Base-by-base conservation (phyloP, 352 stramenopile species). In the Globisporangium paroecandrum region DNA sequence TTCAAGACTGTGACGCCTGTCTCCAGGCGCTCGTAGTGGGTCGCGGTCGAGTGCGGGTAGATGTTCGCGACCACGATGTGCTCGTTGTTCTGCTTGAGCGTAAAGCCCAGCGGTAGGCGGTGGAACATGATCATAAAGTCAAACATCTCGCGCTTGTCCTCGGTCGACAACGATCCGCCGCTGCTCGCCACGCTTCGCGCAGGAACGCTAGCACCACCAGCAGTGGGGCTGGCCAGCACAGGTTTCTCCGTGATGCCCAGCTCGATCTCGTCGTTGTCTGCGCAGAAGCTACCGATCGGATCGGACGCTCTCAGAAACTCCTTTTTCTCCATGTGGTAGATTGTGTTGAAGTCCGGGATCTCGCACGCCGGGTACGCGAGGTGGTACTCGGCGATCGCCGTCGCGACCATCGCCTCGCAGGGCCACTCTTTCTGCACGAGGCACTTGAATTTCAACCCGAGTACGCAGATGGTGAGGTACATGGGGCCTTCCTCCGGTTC, bases 81-180 rank as follows among this genome's bases (percentile, higher is more conserved):
- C 69, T 92, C 83, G 68, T 83, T 78, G 18, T 86, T 82, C 54
- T 91, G 82, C 68, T 92, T 92, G 74, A 96, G 83, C 5, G 87
- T 94, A 64, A 96, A 95, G 8, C 89, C 89, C 22, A 96, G 77
- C 49, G 89, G 89, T 15, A 95, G 80, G 36, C 85, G 88, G 73
- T 96, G 87, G 67, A 96, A 96, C 43, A 93, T 65, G 60, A 96
- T 75, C 25, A 76, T 75, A 63, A 96, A 95, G 63, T 91, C 85
- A 62, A 81, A 76, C 57, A 64, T 73, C 66, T 89, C 51, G 22
- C 68, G 71, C 8, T 73, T 66, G 43, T 59, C 66, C 20, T 74
- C 73, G 38, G 27, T 27, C 34, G 32, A 62, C 32, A 53, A 65
- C 32, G 75, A 60, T 12, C 72, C 68, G 32, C 74, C 66, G 29